phyloP scores from a whole-genome alignment of 73 alveolate species.

The Stentor coeruleus region DNA sequence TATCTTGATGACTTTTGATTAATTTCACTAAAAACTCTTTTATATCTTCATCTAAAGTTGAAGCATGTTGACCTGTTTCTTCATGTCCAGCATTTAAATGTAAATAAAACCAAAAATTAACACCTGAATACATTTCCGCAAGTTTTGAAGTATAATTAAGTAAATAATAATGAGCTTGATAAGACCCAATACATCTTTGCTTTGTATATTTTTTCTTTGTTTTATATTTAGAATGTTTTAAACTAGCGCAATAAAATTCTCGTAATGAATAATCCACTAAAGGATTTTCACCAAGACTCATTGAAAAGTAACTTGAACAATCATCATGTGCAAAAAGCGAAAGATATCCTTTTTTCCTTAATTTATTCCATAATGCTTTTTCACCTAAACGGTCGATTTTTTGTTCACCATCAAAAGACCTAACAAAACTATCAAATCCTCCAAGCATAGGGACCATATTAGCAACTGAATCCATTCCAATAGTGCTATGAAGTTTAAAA shows the following conservation, averaged over 20 bases:
- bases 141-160: neutral
- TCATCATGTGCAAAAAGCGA: neutral
- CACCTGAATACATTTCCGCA: slow-evolving; percentile 3
- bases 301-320: slow-evolving; percentile 5
- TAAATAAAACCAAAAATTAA: neutral
- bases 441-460: slow-evolving; percentile 14
- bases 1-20: neutral
- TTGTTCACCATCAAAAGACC: neutral
- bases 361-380: neutral
- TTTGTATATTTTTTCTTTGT: neutral
- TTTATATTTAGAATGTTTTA: neutral
- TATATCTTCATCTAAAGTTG: neutral
- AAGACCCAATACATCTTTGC: slow-evolving; percentile 7
- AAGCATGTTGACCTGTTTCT: neutral
- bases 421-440: slow-evolving; percentile 10
- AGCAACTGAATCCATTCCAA: neutral
- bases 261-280: neutral
- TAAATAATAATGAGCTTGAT: neutral
- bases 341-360: slow-evolving; percentile 5
- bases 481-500: slow-evolving; percentile 4
- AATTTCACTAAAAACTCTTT: neutral
- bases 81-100: slow-evolving; percentile 16
- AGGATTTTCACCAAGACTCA: neutral
- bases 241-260: slow-evolving; percentile 4
- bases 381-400: neutral